phyloP scores from a whole-genome alignment of 1,284 basidiomycete genomes.

The Rugiboletus extremiorientalis region DNA sequence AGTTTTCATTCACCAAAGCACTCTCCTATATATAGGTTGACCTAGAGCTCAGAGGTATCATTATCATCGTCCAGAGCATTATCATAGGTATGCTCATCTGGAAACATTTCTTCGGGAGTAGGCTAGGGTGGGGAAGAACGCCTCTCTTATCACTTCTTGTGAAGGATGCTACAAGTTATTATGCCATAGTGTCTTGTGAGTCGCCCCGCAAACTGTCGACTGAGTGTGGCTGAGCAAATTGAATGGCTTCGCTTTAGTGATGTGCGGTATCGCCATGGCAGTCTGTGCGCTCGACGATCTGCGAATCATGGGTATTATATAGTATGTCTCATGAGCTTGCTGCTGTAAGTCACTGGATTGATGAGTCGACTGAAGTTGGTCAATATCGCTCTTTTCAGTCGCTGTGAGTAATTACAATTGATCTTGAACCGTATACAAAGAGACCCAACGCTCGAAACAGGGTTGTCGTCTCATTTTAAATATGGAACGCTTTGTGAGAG shows the following conservation, averaged over 20 bases:
- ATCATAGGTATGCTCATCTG: slow-evolving; percentile 9
- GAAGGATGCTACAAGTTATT: slow-evolving; percentile 18
- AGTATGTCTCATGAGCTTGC: slow-evolving; percentile 2
- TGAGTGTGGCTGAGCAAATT: not conserved
- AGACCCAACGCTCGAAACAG: no score
- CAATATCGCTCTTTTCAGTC: slow-evolving; percentile 7
- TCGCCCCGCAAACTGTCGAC: not conserved
- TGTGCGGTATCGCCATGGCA: not conserved
- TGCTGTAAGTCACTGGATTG: not conserved
- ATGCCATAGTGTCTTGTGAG: slow-evolving; percentile 14
- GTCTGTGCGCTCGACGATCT: slow-evolving; percentile 4
- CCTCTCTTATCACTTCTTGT: slow-evolving; percentile 21
- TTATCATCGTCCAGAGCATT: slow-evolving; percentile 6
- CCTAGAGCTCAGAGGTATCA: not conserved
- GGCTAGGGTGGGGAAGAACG: slow-evolving; percentile 11
- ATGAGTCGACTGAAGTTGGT: slow-evolving; percentile 15
- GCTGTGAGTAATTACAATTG: slow-evolving; percentile 8
- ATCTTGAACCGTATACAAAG: not conserved
- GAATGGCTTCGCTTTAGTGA: slow-evolving; percentile 1
- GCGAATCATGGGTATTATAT: not conserved
- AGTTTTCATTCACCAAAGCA: not conserved
- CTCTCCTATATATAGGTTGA: not conserved
- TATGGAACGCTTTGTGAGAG: no score
- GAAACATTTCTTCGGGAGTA: slow-evolving; percentile 1
- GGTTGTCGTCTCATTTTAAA: no score